phyloP scores from a whole-genome alignment of 129 eudicot genomes.

The Flaveria sonorensis region DNA sequence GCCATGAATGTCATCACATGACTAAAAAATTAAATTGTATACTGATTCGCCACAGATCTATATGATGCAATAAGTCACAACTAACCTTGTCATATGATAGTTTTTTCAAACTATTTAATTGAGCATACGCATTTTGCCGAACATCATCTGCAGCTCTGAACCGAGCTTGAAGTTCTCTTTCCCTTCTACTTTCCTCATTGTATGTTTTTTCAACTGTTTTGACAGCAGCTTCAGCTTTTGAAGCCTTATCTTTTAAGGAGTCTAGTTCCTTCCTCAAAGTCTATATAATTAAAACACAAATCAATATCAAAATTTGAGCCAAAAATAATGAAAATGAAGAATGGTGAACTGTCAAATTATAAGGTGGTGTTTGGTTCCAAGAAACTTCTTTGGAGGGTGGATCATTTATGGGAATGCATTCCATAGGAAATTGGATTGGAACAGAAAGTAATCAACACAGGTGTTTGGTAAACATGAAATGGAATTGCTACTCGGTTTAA shows the following conservation, averaged over 20 bases:
- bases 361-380: background rate
- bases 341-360: slow-evolving; percentile 13
- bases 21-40: slow-evolving; percentile 10
- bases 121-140: slow-evolving; percentile 66
- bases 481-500: background rate
- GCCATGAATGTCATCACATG: slow-evolving; percentile 11
- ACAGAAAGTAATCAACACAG: slow-evolving; percentile 13
- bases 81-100: slow-evolving; percentile 72
- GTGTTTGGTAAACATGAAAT: slow-evolving; percentile 5
- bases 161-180: slow-evolving; percentile 57
- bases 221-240: slow-evolving; percentile 52
- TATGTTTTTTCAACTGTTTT: slow-evolving; percentile 46
- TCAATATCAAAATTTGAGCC: slow-evolving; percentile 3
- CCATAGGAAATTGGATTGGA: background rate
- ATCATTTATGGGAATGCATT: background rate
- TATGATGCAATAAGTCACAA: slow-evolving; percentile 15
- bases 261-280: slow-evolving; percentile 69
- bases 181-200: slow-evolving; percentile 50
- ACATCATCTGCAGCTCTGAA: slow-evolving; percentile 63
- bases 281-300: slow-evolving; percentile 41
- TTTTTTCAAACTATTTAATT: slow-evolving; percentile 48
- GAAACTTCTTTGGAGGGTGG: background rate
- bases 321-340: background rate
- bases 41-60: slow-evolving; percentile 16
- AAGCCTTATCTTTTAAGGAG: slow-evolving; percentile 48